These are phyloP conservation scores for Suillus subluteus DNA, from an alignment of 768 basidiomycete genomes.

Conservation along the genomic window DNA sequence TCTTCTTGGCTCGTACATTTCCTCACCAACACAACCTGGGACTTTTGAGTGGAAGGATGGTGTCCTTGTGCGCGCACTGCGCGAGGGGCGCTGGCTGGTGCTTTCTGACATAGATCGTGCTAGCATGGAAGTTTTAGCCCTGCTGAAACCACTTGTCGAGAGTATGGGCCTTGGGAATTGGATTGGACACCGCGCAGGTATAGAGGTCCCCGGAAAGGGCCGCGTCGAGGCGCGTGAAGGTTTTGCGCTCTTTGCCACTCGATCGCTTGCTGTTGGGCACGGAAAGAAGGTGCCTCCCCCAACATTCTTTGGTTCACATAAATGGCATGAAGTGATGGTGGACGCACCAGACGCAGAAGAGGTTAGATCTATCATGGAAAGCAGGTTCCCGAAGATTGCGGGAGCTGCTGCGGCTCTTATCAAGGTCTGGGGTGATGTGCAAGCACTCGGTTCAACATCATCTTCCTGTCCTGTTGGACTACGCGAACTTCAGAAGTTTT, in stretches of 20 bases:
- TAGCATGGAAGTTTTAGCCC: constrained; percentile 85
- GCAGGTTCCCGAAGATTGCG: constrained; percentile 66
- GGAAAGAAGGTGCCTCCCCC: constrained; percentile 55
- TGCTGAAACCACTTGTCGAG: constrained; percentile 84
- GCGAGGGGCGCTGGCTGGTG: constrained; percentile 90
- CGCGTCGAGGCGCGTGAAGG: constrained; percentile 72
- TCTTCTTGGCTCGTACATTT: constrained; percentile 90
- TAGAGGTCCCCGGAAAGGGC: constrained; percentile 78
- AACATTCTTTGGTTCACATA: constrained; percentile 84
- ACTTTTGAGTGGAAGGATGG: constrained; percentile 98
- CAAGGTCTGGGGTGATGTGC: constrained; percentile 68
- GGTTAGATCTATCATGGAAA: constrained; percentile 66
- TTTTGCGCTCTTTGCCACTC: constrained; percentile 89
- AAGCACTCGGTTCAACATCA: constrained; percentile 49
- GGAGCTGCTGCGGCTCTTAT: constrained; percentile 58
- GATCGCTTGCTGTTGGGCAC: constrained; percentile 60
- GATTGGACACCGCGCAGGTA: constrained; percentile 70
- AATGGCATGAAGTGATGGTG: constrained; percentile 74
- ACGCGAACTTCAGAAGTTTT: constrained; percentile 84
- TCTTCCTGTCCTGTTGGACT: constrained; percentile 69
- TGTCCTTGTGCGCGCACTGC: constrained; percentile 85
- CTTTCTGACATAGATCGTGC: constrained; percentile 92
- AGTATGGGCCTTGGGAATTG: constrained; percentile 68
- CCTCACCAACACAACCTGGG: constrained; percentile 81
- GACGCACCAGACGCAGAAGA: constrained; percentile 66